Conservation (phyloP, 495 filamentous ascomycete genomes). For the Daldinia caldariorum region DNA sequence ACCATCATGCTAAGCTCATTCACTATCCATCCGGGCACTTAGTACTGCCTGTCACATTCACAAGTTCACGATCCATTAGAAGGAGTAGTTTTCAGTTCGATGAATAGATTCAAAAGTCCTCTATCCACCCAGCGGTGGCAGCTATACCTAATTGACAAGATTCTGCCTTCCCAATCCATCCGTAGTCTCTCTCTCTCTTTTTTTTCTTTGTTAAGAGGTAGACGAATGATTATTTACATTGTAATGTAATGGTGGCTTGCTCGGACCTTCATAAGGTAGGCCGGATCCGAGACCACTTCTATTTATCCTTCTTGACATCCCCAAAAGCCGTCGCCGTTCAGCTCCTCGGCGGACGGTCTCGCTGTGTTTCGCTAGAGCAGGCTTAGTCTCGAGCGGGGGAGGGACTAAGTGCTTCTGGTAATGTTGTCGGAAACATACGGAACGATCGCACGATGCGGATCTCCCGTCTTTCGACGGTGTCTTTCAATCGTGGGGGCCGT, state of each 20-base stretch:
- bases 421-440: constrained; percentile 46
- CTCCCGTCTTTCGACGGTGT: constrained; percentile 8
- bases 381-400: constrained; percentile 14
- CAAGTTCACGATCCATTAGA: neutral
- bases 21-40: neutral
- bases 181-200: constrained; percentile 20
- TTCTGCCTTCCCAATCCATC: constrained; percentile 32
- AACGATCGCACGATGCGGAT: constrained; percentile 45
- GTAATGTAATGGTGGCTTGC: constrained; percentile 34
- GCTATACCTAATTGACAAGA: constrained; percentile 30
- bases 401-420: constrained; percentile 26
- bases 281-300: constrained; percentile 27
- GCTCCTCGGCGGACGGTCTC: constrained; percentile 31
- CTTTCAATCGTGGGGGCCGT: constrained; percentile 46
- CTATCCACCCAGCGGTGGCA: constrained; percentile 47
- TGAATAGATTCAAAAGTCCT: constrained; percentile 58
- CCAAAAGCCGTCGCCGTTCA: constrained; percentile 35
- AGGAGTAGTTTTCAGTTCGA: constrained; percentile 21
- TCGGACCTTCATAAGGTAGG: constrained; percentile 21
- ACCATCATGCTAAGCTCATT: neutral
- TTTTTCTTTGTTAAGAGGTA: neutral
- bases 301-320: constrained; percentile 43
- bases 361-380: constrained; percentile 42
- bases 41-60: neutral
- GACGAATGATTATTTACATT: constrained; percentile 25